These are phyloP conservation scores for Pharus latifolius DNA, from an alignment of 176 grass and related monocot species.

Conservation along the genomic window DNA sequence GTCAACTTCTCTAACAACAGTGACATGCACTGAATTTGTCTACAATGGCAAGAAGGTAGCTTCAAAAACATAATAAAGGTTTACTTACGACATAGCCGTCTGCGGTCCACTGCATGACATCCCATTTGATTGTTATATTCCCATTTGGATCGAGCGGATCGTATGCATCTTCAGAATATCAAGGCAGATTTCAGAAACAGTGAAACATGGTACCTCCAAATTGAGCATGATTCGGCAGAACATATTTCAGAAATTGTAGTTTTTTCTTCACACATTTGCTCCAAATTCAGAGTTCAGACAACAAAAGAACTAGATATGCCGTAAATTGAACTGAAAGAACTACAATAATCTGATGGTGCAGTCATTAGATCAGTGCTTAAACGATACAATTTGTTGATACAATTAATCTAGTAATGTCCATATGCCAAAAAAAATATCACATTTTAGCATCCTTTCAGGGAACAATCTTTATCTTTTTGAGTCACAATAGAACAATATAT, in stretches of 20 bases:
- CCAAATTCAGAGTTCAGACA: background rate
- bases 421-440: background rate
- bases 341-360: background rate
- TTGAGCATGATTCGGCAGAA: background rate
- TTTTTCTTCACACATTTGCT: no score
- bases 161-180: constrained; percentile 53
- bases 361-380: background rate
- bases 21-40: background rate
- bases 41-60: background rate
- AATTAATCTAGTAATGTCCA: background rate
- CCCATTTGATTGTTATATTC: constrained; percentile 90
- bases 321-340: background rate
- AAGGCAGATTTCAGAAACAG: background rate
- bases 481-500: background rate
- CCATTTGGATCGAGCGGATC: constrained; percentile 72
- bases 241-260: background rate
- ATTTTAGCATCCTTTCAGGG: constrained; percentile 9
- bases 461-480: background rate
- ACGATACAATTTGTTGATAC: background rate
- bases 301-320: background rate
- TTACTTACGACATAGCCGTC: constrained; percentile 77
- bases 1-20: background rate
- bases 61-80: background rate
- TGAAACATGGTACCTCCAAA: background rate
- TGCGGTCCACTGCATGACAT: constrained; percentile 59